These are phyloP conservation scores for Yamadazyma insecticola DNA, from an alignment of 805 yeast genomes.

Conservation along the genomic window DNA sequence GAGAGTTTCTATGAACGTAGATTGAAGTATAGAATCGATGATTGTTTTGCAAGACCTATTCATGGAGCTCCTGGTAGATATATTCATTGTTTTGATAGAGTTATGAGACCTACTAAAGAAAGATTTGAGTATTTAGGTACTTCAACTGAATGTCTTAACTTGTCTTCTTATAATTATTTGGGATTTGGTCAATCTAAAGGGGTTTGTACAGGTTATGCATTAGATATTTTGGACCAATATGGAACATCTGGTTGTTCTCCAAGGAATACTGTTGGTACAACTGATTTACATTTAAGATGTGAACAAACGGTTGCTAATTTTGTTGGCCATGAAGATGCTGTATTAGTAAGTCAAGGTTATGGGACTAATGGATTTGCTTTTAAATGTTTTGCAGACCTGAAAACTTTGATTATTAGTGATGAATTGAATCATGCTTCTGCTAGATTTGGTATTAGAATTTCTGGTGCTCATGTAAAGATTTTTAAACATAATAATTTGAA, in stretches of 20 bases:
- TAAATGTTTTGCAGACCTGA: constrained; percentile 74
- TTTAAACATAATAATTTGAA: constrained; percentile 90
- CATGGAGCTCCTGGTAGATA: constrained; percentile 96
- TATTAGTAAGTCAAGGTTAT: constrained; percentile 90
- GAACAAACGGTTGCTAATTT: constrained; percentile 78
- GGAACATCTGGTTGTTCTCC: constrained; percentile 83
- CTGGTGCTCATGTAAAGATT: constrained; percentile 90
- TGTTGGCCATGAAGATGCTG: constrained; percentile 85
- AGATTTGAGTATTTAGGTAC: constrained; percentile 69
- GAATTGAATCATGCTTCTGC: constrained; percentile 94
- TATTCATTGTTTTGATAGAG: constrained; percentile 76
- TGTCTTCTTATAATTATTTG: constrained; percentile 87
- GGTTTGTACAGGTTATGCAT: constrained; percentile 75
- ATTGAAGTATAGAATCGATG: constrained; percentile 84
- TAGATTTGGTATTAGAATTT: constrained; percentile 87
- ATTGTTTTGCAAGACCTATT: constrained; percentile 94
- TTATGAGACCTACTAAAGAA: constrained; percentile 60
- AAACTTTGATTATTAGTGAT: constrained; percentile 89
- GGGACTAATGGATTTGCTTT: constrained; percentile 91
- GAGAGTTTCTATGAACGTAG: constrained; percentile 93
- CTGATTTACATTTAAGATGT: constrained; percentile 67
- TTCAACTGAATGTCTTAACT: constrained; percentile 72
- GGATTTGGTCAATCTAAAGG: constrained; percentile 98
- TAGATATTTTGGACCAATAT: constrained; percentile 53
- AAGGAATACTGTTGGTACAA: constrained; percentile 68